Conservation (phyloP, 306 rosid species). For the Malus sylvestris region DNA sequence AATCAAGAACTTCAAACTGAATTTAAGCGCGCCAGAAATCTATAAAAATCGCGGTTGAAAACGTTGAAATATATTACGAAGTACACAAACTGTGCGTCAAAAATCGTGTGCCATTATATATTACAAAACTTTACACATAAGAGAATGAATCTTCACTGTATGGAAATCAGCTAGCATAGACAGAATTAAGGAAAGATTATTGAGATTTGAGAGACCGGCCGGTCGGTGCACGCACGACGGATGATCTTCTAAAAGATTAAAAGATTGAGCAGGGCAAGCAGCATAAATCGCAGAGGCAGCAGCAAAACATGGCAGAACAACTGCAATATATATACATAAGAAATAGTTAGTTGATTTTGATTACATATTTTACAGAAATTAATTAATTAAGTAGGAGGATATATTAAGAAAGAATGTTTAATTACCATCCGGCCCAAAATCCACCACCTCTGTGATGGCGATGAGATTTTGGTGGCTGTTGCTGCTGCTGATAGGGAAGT, state of each 20-base stretch:
- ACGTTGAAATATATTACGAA: too few species aligned
- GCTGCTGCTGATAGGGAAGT: not conserved
- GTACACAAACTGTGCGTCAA: too few species aligned
- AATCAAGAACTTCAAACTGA: too few species aligned
- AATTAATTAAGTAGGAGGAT: not conserved
- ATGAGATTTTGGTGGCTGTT: not conserved
- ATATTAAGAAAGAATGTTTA: not conserved
- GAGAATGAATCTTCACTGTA: not conserved
- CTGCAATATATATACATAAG: not conserved
- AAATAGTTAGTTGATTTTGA: not conserved
- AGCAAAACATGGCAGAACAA: constrained; percentile 18
- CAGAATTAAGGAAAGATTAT: not conserved
- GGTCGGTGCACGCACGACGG: not conserved
- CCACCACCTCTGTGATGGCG: not conserved
- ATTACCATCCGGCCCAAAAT: constrained; percentile 9
- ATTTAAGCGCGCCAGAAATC: too few species aligned
- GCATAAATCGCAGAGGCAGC: constrained; percentile 19
- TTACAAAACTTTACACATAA: not conserved
- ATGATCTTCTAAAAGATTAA: not conserved
- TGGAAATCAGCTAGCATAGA: not conserved
- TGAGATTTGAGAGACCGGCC: not conserved
- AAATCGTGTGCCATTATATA: not conserved
- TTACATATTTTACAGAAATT: not conserved
- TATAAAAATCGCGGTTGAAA: too few species aligned
- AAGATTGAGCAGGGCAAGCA: constrained; percentile 13